Percentiles rank a stretch among this genome's conserved stretches.
phyloP scores from a whole-genome alignment of 2,329 filamentous ascomycete species.

The Aspergillus versicolor region DNA sequence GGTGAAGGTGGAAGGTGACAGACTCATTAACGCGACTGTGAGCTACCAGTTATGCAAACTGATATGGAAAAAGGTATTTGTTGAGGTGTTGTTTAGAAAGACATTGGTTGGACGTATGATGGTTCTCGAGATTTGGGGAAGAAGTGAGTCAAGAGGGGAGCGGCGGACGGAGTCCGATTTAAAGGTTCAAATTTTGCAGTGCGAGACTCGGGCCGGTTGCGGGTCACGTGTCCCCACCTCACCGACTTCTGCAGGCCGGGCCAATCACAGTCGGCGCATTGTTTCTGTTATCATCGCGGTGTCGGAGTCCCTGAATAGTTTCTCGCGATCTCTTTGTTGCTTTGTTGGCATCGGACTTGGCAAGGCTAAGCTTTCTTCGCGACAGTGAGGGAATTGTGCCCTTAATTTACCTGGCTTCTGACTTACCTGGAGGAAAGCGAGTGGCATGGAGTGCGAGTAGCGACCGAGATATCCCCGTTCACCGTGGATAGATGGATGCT shows the following conservation, averaged over 20 bases:
- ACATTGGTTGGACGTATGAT: constrained; percentile 23
- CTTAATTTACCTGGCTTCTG: no score
- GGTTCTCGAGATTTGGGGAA: constrained; percentile 7
- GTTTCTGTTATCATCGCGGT: constrained; percentile 7
- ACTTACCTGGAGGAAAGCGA: no score
- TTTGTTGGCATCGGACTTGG: neutral
- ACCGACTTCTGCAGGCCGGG: constrained; percentile 23
- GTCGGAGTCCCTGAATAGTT: constrained; percentile 2
- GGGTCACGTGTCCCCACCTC: constrained; percentile 27
- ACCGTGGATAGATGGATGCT: no score
- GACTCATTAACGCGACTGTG: constrained; percentile 75
- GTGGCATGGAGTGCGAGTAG: no score
- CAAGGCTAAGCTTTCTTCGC: neutral
- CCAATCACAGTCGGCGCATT: constrained; percentile 27
- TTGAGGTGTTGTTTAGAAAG: constrained; percentile 23
- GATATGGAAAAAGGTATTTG: constrained; percentile 8
- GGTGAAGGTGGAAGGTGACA: constrained; percentile 79
- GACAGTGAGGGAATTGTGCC: neutral
- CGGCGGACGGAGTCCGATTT: constrained; percentile 3
- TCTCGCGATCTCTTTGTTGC: constrained; percentile 2
- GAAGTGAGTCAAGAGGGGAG: constrained; percentile 11
- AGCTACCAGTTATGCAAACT: constrained; percentile 35
- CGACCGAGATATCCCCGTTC: no score
- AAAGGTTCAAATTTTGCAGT: constrained; percentile 11
- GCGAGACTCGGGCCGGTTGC: constrained; percentile 23